Base-by-base conservation (phyloP, 768 basidiomycete species). In the Mycena chlorophos region DNA sequence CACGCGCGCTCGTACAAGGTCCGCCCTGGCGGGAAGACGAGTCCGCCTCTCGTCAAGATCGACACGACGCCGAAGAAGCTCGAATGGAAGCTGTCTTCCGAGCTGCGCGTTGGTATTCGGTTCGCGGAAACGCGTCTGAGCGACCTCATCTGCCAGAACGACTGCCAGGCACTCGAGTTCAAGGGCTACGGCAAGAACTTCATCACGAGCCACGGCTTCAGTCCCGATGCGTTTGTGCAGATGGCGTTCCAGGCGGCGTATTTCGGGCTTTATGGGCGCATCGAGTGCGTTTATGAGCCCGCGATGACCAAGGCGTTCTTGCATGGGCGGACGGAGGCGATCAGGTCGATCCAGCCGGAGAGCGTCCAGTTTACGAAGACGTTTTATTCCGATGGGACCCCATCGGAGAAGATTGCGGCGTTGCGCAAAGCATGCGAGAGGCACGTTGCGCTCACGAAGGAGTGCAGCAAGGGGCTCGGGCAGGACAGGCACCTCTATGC, bases 201-300 rank as follows among this genome's bases (percentile, higher is more conserved):
- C 53, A 96, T 98, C 66, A 98, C 94, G 29, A 86, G 91, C 56
- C 91, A 97, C 73, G 89, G 91, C 38, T 89, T 98, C 67, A 92
- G 90, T 66, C 96, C 94, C n/a, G 95, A 98, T 67, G 96, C 96
- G 37, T 98, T 95, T 69, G 90, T 99, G 25, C 96, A 98, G 75
- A 98, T 98, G 95, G 93, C 94, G 2, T 96, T 96, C 75, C 95
- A 97, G 73, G 96, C 94, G 25, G 94, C 94, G 8, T 97, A 95
- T 68, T 95, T 91, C 68, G 91, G 91, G 26, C 76, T 95, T 12
- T 95, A 95, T 72, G 93, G 92, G 12, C 81, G 92, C 17, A 88
- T 89, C 49, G 95, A 98, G 68, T 95, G 92, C 71, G 91, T 89
- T 2, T 99, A 99, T 68, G 96, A 98, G 67, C 94, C 96, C 1